Conservation (phyloP, 106 monocot genomes). For the Dendrobium officinale region DNA sequence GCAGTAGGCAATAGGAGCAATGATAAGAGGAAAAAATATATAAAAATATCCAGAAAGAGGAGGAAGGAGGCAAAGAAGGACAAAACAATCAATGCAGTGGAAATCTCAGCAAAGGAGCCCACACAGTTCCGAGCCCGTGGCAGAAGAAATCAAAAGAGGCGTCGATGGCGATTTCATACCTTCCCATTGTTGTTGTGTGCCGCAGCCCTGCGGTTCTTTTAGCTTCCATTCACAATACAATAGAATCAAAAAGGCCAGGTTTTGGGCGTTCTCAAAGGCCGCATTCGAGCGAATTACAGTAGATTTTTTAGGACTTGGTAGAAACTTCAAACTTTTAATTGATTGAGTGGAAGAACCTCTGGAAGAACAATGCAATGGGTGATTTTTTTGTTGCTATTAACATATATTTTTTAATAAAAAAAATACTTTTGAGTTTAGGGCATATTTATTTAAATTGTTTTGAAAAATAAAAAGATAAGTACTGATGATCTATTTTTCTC, state of each 20-base stretch:
- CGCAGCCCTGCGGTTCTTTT: too few species aligned
- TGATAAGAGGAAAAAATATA: neutral
- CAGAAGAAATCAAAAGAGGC: neutral
- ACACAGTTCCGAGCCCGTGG: neutral
- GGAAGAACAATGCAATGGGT: too few species aligned
- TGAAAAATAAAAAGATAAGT: too few species aligned
- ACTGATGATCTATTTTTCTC: too few species aligned
- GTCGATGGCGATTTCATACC: neutral
- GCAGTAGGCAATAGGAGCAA: neutral
- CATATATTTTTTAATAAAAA: too few species aligned
- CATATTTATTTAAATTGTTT: too few species aligned
- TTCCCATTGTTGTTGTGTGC: neutral
- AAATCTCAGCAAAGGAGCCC: neutral
- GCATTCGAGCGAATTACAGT: neutral
- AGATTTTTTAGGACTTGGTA: too few species aligned
- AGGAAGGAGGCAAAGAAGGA: neutral
- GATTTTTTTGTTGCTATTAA: too few species aligned
- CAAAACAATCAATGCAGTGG: neutral
- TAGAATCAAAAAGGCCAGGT: neutral
- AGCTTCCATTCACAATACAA: neutral
- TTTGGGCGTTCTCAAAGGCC: neutral
- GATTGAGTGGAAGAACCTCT: too few species aligned
- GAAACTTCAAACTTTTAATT: too few species aligned
- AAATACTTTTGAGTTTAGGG: too few species aligned
- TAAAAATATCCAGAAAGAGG: neutral